Conservation (phyloP, 139 green algal genomes). For the Nannochloris sp. region DNA sequence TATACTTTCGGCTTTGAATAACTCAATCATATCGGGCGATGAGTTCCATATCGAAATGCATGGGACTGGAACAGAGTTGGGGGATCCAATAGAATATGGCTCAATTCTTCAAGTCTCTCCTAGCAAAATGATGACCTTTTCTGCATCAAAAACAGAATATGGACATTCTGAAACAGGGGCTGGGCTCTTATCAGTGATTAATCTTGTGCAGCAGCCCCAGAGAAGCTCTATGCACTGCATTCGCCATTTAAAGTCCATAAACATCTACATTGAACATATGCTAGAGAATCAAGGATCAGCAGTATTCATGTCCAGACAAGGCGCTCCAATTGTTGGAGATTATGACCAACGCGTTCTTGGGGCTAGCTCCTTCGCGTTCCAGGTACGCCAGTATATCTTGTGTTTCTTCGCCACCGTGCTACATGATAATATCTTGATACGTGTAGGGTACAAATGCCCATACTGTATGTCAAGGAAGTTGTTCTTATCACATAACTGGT, state of each 20-base stretch:
- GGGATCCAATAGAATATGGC: conserved; percentile 49
- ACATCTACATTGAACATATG: conserved; percentile 34
- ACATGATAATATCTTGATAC: no score
- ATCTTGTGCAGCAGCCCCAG: conserved; percentile 15
- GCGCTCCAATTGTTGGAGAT: not conserved
- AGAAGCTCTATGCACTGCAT: not conserved
- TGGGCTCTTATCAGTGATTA: conserved; percentile 44
- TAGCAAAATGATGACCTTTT: conserved; percentile 28
- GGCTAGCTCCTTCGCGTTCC: conserved; percentile 15
- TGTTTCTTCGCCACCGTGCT: no score
- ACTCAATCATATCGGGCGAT: no score
- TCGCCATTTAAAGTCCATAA: conserved; percentile 31
- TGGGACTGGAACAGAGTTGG: conserved; percentile 45
- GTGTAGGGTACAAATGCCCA: conserved; percentile 43
- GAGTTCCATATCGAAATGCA: conserved; percentile 34
- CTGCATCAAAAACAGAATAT: conserved; percentile 50
- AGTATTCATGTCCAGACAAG: not conserved
- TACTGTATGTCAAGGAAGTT: no score
- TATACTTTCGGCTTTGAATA: not conserved
- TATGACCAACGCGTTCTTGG: not conserved
- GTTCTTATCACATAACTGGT: no score
- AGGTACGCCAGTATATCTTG: conserved; percentile 10
- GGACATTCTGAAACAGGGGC: conserved; percentile 69
- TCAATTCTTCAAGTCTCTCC: conserved; percentile 22
- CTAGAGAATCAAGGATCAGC: not conserved